phyloP scores from a whole-genome alignment of 2,329 filamentous ascomycete genomes.

The Chrysosphaeria jannelii region DNA sequence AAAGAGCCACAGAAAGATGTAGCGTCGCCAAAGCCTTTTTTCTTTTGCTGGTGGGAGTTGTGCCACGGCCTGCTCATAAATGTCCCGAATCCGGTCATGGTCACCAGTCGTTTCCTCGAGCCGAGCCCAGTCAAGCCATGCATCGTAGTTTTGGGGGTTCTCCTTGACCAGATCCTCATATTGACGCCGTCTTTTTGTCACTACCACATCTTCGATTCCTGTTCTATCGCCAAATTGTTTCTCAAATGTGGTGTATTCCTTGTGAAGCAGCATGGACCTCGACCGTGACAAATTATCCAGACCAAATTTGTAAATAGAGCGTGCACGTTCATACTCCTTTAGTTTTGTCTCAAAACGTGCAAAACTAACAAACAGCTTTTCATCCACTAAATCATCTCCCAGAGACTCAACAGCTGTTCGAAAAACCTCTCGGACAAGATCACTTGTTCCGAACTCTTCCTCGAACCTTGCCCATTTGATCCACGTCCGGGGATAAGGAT shows the following conservation, averaged over 20 bases:
- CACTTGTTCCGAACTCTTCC: conserved; percentile 78
- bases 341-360: conserved; percentile 84
- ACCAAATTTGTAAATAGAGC: conserved; percentile 92
- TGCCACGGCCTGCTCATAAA: conserved; percentile 86
- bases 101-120: conserved; percentile 71
- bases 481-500: conserved; percentile 88
- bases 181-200: conserved; percentile 75
- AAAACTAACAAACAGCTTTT: conserved; percentile 83
- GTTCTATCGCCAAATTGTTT: conserved; percentile 90
- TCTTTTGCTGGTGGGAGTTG: conserved; percentile 87
- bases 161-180: conserved; percentile 89
- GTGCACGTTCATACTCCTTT: conserved; percentile 77
- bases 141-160: conserved; percentile 88
- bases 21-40: conserved; percentile 88
- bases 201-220: conserved; percentile 78
- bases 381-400: conserved; percentile 85
- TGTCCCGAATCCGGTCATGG: conserved; percentile 55
- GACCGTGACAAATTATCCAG: conserved; percentile 74
- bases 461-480: conserved; percentile 98
- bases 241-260: conserved; percentile 88
- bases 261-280: conserved; percentile 59
- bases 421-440: conserved; percentile 75
- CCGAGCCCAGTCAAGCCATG: conserved; percentile 85
- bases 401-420: conserved; percentile 65
- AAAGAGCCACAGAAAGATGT: conserved; percentile 95